Evolutionary conservation across 768 basidiomycete species (phyloP).

Genomic region (Polyporus arcularius): DNA sequence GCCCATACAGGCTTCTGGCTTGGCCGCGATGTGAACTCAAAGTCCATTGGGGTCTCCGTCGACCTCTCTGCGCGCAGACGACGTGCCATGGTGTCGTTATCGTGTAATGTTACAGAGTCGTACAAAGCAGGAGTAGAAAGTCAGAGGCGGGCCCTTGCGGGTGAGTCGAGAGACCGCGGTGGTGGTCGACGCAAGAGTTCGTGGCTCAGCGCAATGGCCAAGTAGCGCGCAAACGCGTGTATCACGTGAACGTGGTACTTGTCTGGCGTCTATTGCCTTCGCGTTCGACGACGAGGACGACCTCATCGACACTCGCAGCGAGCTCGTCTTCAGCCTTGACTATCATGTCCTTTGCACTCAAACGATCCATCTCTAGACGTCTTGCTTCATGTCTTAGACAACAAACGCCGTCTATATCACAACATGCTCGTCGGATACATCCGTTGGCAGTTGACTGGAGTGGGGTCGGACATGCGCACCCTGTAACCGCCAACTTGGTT

Average conservation of each 20-base stretch:
- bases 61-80: constrained; percentile 42
- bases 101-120: no score
- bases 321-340: no score
- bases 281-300: background rate
- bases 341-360: constrained; percentile 10
- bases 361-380: background rate
- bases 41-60: constrained; percentile 88
- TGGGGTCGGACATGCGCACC: constrained; percentile 11
- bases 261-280: background rate
- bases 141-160: background rate
- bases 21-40: constrained; percentile 76
- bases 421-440: constrained; percentile 48
- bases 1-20: constrained; percentile 64
- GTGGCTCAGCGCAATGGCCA: constrained; percentile 5
- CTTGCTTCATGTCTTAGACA: background rate
- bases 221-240: constrained; percentile 24
- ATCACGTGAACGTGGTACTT: constrained; percentile 29
- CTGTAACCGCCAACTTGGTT: constrained; percentile 51
- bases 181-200: constrained; percentile 14
- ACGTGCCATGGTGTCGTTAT: constrained; percentile 1
- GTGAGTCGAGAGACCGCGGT: background rate
- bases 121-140: background rate
- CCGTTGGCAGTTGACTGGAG: constrained; percentile 44
- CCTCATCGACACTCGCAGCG: background rate
- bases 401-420: background rate